A percentile compares a stretch with the other conserved stretches of the same genome.
Conservation (phyloP, 139 green algal genomes). For the Gonium pectorale region DNA sequence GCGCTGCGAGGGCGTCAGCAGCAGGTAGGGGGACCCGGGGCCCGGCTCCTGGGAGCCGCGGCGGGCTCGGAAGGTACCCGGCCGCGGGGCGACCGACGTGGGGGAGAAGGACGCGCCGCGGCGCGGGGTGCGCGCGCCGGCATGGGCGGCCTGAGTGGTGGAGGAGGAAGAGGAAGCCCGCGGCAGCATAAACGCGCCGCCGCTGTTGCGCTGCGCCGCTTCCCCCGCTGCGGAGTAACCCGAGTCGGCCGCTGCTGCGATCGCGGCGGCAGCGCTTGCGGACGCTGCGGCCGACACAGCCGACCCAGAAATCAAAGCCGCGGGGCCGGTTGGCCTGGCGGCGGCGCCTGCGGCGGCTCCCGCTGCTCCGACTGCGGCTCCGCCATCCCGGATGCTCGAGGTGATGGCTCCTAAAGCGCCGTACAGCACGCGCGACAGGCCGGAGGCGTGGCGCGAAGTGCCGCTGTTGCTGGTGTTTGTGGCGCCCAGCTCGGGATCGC, state of each 20-base stretch:
- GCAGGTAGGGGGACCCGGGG: too few species aligned
- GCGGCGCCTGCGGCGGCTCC: neutral
- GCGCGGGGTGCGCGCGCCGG: too few species aligned
- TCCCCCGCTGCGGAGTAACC: too few species aligned
- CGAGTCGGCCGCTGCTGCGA: neutral
- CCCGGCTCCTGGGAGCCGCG: too few species aligned
- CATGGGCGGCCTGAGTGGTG: neutral
- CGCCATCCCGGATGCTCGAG: too few species aligned
- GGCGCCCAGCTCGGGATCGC: constrained; percentile 17
- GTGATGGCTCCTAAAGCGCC: neutral
- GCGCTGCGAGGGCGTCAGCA: too few species aligned
- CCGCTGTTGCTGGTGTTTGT: neutral
- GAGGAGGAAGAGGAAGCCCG: neutral
- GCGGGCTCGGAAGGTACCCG: too few species aligned
- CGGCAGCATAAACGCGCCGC: too few species aligned
- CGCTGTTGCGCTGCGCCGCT: neutral
- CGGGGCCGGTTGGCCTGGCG: too few species aligned
- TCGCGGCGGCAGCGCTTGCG: neutral
- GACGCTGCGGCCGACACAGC: neutral
- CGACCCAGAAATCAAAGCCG: neutral
- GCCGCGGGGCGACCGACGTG: too few species aligned
- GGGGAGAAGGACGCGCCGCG: too few species aligned
- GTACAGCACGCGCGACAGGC: constrained; percentile 12
- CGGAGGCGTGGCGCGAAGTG: neutral
- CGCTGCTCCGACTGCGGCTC: too few species aligned